These are phyloP conservation scores for Rhodocollybia butyracea DNA, from an alignment of 768 basidiomycete genomes.

Conservation along the genomic window DNA sequence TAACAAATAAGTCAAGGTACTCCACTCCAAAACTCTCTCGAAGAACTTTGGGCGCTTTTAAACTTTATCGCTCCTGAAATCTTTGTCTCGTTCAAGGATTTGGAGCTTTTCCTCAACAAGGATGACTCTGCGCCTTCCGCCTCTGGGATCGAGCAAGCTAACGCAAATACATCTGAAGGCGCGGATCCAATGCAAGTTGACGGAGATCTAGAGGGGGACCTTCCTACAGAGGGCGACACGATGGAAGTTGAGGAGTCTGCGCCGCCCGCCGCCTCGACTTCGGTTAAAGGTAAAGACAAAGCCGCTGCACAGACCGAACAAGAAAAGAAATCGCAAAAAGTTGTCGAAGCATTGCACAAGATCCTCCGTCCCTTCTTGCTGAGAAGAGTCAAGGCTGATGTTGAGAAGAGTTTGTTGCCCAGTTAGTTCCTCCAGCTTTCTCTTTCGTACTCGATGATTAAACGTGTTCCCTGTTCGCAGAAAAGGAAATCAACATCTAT, in stretches of 20 bases:
- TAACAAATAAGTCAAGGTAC: slow-evolving; percentile 36
- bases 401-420: slow-evolving; percentile 92
- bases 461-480: slow-evolving; percentile 31
- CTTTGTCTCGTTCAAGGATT: slow-evolving; percentile 85
- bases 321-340: slow-evolving; percentile 84
- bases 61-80: slow-evolving; percentile 98
- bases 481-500: slow-evolving; percentile 99
- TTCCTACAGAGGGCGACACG: neutral
- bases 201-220: neutral
- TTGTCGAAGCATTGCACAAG: slow-evolving; percentile 96
- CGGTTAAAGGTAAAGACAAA: neutral
- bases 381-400: slow-evolving; percentile 91
- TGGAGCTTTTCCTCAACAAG: slow-evolving; percentile 93
- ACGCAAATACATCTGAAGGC: slow-evolving; percentile 25
- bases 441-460: slow-evolving; percentile 1
- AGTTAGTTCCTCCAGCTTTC: slow-evolving; percentile 45
- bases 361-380: slow-evolving; percentile 94
- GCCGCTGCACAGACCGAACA: slow-evolving; percentile 30
- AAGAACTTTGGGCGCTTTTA: slow-evolving; percentile 87
- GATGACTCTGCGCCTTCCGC: slow-evolving; percentile 44
- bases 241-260: neutral
- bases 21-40: slow-evolving; percentile 93
- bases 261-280: neutral
- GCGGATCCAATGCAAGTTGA: neutral
- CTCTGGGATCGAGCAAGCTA: slow-evolving; percentile 35